Base-by-base conservation (phyloP, 495 filamentous ascomycete genomes). In the Echria macrotheca region DNA sequence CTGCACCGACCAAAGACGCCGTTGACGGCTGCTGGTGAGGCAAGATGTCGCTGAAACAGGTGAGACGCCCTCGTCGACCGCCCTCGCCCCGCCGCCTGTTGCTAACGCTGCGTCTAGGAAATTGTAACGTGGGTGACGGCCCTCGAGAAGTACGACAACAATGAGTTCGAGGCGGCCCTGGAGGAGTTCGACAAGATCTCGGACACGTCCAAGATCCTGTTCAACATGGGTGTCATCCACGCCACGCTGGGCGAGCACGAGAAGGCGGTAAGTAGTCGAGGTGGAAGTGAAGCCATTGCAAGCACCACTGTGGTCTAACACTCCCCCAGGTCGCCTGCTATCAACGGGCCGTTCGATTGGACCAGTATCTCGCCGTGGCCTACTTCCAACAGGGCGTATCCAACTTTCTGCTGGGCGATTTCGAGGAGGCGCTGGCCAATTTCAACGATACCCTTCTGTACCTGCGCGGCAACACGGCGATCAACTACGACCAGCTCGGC, bases 351-450 rank as follows among this genome's bases (percentile, higher is more conserved):
- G 81, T 96, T 54, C 75, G 82, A 40, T 75, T 96, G 29, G 93
- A 99, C 64, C 84, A 89, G 55, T 99, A 96, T 58, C 85, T 99
- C 17, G 93, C 93, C 38, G 88, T 99, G 41, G 94, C 93, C 23
- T 99, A 96, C 65, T 99, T 99, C 69, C 93, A 99, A 60, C 87
- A 97, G 69, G 93, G 93, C 21, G 93, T 99, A 1, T 97, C 94
- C 28, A 99, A 97, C 67, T 99, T 99, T 72, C 72, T 99, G 42
- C 76, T 96, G 26, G 91, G 89, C 47, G 94, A 99, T 65, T 99
- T 96, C 63, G 91, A 96, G 59, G 94, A 97, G 68, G 93, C 93
- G 40, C 72, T 97, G 51, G 90, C 90, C 44, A 97, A 99, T 71
- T 99, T 99, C 80, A 99, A 99, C 69, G 93, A 99, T 56, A 95